Percentiles rank a stretch among this genome's conserved stretches.
phyloP scores from a whole-genome alignment of 257 asterid species.

The Solanum ossicruentum region DNA sequence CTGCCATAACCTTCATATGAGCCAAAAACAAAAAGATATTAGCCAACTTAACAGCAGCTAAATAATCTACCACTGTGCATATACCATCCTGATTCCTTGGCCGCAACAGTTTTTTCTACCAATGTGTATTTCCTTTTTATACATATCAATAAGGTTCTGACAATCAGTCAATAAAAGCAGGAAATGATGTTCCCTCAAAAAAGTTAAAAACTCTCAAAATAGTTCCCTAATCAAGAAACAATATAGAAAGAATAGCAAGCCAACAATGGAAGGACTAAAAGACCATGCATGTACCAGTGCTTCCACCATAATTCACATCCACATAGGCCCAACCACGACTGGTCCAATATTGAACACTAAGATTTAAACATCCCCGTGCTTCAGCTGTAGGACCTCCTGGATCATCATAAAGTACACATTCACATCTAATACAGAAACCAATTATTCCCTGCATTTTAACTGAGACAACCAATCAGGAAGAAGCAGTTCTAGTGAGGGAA shows the following conservation, averaged over 20 bases:
- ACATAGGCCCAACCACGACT: conserved; percentile 99
- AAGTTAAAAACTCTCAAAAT: background rate
- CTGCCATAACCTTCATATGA: conserved; percentile 79
- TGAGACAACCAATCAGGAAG: background rate
- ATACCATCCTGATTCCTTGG: background rate
- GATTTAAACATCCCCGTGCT: conserved; percentile 73
- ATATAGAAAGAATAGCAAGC: background rate
- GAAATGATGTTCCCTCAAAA: background rate
- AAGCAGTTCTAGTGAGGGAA: background rate
- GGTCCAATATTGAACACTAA: conserved; percentile 86
- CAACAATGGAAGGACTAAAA: background rate
- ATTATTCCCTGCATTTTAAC: background rate
- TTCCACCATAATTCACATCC: conserved; percentile 98
- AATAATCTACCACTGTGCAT: background rate
- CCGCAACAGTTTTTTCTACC: background rate
- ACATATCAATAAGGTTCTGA: background rate
- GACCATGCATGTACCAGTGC: conserved; percentile 48
- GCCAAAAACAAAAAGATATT: background rate
- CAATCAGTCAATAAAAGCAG: background rate
- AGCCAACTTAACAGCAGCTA: background rate
- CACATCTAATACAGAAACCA: background rate
- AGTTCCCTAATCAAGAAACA: background rate
- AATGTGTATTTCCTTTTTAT: background rate
- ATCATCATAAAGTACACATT: background rate
- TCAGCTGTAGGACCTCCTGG: conserved; percentile 97